Evolutionary conservation across 805 yeast genomes (phyloP), one percentile per base, ranked within the genome.

Genomic region (Wickerhamiella alocasiicola): DNA sequence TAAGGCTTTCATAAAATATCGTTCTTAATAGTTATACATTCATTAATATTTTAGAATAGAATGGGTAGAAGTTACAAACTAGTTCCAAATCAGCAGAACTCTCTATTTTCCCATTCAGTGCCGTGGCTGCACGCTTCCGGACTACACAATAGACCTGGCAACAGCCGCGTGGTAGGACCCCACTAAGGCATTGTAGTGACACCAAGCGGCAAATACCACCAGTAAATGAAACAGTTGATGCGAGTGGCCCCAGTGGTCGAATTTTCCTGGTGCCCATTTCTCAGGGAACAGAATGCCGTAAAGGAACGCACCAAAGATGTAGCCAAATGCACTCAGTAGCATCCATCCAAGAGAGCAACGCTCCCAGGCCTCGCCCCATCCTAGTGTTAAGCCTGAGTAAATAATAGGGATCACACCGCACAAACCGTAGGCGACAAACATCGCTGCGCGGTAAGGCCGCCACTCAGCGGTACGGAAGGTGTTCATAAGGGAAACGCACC

Each of bases 271-370:
- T 4, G 48, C 49, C 31, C 65, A 63, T 36, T 80, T 65, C 55
- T 85, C 96, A 0, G 96, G 96, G 25, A 81, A 57, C 45, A 95
- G 65, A 18, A 67, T 56, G 0, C 93, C 95, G 56, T 85, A 85
- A 40, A 87, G 57, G 2, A 67, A 65, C 0, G 95, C 95, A 0
- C 96, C 96, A 5, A 63, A 48, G 3, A 84, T 79, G 57, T 85
- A 87, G 32, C 80, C 71, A 2, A 71, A 54, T 0, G 84, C 95
- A 57, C 84, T 95, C 6, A 66, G 47, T 0, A 77, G 48, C 11
- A 85, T 63, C 77, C 80, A 84, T 15, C 55, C 56, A 16, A 81
- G 59, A 18, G 75, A 75, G 6, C 78, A 63, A 37, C 87, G 61
- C 2, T 52, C 50, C 34, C 62, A 57, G 4, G 79, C 69, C 36